A percentile compares a stretch with the other conserved stretches of the same genome.
Evolutionary conservation across 768 basidiomycete species (phyloP).

Genomic region (Russula sp.): DNA sequence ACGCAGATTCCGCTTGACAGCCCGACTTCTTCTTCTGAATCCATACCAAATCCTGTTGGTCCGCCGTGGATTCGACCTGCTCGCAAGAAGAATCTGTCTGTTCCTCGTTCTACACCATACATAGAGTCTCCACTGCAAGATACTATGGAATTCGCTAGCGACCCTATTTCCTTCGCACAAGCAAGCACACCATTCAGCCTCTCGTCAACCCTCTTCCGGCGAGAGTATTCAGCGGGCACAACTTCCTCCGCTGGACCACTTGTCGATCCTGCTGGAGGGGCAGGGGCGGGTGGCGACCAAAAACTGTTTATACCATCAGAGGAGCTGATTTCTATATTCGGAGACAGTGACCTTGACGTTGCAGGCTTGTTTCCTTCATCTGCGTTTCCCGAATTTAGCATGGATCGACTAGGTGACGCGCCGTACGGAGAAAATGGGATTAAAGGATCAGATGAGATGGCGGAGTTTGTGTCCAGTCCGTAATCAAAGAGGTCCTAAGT

Average conservation of each 20-base stretch:
- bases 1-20: conserved; percentile 84
- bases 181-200: conserved; percentile 5
- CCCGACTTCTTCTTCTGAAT: conserved; percentile 52
- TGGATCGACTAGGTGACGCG: not conserved
- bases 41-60: conserved; percentile 48
- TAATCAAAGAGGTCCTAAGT: not conserved
- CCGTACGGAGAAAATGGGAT: not conserved
- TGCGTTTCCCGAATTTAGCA: not conserved
- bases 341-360: conserved; percentile 17
- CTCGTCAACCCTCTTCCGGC: not conserved
- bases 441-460: conserved; percentile 7
- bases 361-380: conserved; percentile 6
- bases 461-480: not conserved
- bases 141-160: conserved; percentile 20
- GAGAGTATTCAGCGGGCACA: not conserved
- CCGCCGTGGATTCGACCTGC: conserved; percentile 90
- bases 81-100: conserved; percentile 65
- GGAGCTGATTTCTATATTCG: conserved; percentile 26
- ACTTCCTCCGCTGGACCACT: conserved; percentile 4
- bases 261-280: conserved; percentile 2
- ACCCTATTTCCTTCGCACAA: not conserved
- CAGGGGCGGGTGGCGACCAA: not conserved
- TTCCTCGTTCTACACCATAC: conserved; percentile 40
- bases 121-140: conserved; percentile 22
- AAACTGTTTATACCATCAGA: conserved; percentile 12